Evolutionary conservation across 106 monocot genomes (phyloP), one percentile per base, ranked within the genome.

Genomic region (Apostasia shenzhenica): DNA sequence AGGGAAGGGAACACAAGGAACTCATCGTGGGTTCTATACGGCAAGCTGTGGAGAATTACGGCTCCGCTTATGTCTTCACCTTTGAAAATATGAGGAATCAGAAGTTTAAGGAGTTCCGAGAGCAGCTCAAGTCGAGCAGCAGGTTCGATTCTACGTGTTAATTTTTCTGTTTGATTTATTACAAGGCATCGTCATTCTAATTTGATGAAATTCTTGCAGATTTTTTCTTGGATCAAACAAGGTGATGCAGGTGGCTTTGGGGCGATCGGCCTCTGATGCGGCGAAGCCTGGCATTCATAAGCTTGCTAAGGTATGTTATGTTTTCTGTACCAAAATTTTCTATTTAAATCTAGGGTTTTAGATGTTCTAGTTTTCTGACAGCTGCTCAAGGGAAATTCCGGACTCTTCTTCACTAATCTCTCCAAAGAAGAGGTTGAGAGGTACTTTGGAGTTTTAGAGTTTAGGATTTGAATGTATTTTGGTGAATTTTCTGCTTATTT

Each of bases 51-150:
- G 89, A 92, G n/a, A 73, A 74, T 14, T 85, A 87, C 62, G 67
- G 55, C 45, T 83, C 81, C 14, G 87, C 79, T 40, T 92, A 90
- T 74, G 85, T 76, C 40, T 99, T 92, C 78, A 71, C 82, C 41
- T 99, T 79, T 50, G 89, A 99, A 70, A 99, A 92, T 77, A 99
- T 99, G 97, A 84, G 89, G 65, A 99, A 99, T 61, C 80, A 76
- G 65, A 89, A 80, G 71, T 87, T 99, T 59, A 99, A 99, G 75
- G 86, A 92, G 63, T 85, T 99, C 63, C 80, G 91, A 38, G 92
- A 92, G 59, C 82, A 90, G 73, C 73, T 89, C 48, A 99, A 99
- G 44, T 77, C 92, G 65, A 82, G 51, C 63, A 83, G 92, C 92
- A 92, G 97, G 97, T 97, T 72, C 45, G 48, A 26, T 47, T n/a